Base-by-base conservation (phyloP, 352 stramenopile species). In the Phytophthora colocasiae region DNA sequence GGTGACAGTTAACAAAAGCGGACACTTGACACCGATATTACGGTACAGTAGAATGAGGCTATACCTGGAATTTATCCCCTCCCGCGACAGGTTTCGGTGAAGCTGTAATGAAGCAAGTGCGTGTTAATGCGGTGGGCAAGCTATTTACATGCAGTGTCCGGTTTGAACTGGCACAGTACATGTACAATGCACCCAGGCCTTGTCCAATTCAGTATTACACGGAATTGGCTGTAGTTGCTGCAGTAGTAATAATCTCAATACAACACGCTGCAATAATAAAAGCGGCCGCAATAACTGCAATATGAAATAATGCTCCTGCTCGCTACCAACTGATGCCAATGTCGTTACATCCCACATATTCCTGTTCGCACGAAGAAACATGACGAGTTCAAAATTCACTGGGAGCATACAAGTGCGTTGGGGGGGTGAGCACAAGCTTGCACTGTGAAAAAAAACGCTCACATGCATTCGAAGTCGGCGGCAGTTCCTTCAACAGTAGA, bases 211-310 rank as follows among this genome's bases (percentile, higher is more conserved):
- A n/a, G n/a, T n/a, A n/a, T n/a, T n/a, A n/a, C n/a, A n/a, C n/a
- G n/a, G n/a, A n/a, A 22, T 22, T 22, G 19, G 19, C 19, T 22
- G 19, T 22, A 22, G 19, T 22, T 22, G 19, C 19, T 22, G 36
- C 36, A 19, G 12, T 41, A 41, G 12, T 19, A 19, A 41, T 41
- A 19, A 54, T 7, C 2, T 14, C 27, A 54, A 54, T 54, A 43
- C n/a, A 9, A n/a, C 29, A 41, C 8, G 0, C 7, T 32, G 29
- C 47, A 54, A 43, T 54, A 54, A 32, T 54, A 53, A 54, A 54
- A 27, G 43, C 31, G 27, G 31, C 47, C 31, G 47, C 47, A 54
- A 54, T 22, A 44, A 43, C 29, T 54, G 29, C 31, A 46, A 19
- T 46, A 3, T 27, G n/a, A 7, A 44, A 32, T 54, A 43, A 41